Evolutionary conservation across 176 grass and related monocot species (phyloP), one percentile per base, ranked within the genome.

Genomic region (Elymus sibiricus): DNA sequence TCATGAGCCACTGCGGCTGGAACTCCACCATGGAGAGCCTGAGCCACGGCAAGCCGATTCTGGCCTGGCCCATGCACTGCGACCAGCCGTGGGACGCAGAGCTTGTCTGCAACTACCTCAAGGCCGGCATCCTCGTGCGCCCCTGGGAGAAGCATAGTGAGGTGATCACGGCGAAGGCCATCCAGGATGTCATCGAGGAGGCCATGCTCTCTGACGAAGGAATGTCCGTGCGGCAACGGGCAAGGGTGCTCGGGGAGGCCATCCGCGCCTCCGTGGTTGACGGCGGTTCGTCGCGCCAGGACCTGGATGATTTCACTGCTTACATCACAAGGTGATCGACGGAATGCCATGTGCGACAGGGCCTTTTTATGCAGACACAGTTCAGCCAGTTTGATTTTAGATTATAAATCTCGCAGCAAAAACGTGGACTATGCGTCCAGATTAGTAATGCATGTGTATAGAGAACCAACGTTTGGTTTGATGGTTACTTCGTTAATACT

Each of bases 1-100:
- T 95, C 88, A 87, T 93, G 88, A 95, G 90, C 88, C 88, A 95
- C 84, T 93, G 93, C 58, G 93, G 93, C 13, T 95, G 93, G 93
- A 95, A 95, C 70, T 95, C 93, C 11, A 89, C 86, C 21, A n/a
- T 93, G 44, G 93, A 95, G 65, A 89, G 88, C 80, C 37, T 95
- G 40, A 89, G 92, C 89, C 65, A 89, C 47, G 91, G 94, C 19
- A 90, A 91, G 72, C 76, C 76, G 3, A 28, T 95, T 1, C 51
- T 93, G 0, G 88, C 88, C 19, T 95, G 91, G 94, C 88, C 94
- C 0, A 89, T 95, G 91, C 88, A 89, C 80, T 89, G 84, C 17
- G 94, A 93, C 78, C 91, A 96, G 78, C 84, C 91, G 8, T 74
- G 73, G 84, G 86, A 84, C 65, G 90, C 82, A 1, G 82, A 79